phyloP scores from a whole-genome alignment of 2,329 filamentous ascomycete species.

The Venturia asperata region DNA sequence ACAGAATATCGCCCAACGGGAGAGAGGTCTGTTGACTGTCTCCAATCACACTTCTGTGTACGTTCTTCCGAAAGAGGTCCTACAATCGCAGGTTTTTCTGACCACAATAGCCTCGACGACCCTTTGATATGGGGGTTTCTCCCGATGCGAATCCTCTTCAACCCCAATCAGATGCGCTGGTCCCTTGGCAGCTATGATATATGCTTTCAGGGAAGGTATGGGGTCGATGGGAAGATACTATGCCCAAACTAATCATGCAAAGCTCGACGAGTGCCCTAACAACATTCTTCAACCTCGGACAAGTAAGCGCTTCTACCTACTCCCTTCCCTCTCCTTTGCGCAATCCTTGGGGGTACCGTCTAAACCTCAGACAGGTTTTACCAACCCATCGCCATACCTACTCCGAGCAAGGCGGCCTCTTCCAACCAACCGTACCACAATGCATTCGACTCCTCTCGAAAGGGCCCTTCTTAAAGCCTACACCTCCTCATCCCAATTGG shows the following conservation, averaged over 20 bases:
- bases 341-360: no score
- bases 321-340: no score
- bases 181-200: constrained; percentile 89
- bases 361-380: constrained; percentile 72
- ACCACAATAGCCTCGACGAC: constrained; percentile 68
- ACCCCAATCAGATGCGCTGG: constrained; percentile 72
- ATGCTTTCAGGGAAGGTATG: constrained; percentile 79
- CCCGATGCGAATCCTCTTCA: constrained; percentile 60
- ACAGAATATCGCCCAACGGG: constrained; percentile 56
- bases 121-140: constrained; percentile 89
- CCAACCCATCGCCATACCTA: constrained; percentile 78
- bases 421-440: constrained; percentile 82
- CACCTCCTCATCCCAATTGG: constrained; percentile 23
- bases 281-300: constrained; percentile 75
- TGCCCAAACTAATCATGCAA: constrained; percentile 19
- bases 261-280: constrained; percentile 50
- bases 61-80: constrained; percentile 36
- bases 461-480: constrained; percentile 39
- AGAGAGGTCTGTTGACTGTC: constrained; percentile 77
- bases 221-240: constrained; percentile 17
- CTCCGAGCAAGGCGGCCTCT: constrained; percentile 73
- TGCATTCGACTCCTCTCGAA: constrained; percentile 74
- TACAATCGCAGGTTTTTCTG: not conserved
- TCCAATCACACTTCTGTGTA: constrained; percentile 88
- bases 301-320: no score